A percentile compares a stretch with the other conserved stretches of the same genome.
These are phyloP conservation scores for Pseudonitzschia delicatissima DNA, from an alignment of 108 stramenopile species.

Conservation along the genomic window DNA sequence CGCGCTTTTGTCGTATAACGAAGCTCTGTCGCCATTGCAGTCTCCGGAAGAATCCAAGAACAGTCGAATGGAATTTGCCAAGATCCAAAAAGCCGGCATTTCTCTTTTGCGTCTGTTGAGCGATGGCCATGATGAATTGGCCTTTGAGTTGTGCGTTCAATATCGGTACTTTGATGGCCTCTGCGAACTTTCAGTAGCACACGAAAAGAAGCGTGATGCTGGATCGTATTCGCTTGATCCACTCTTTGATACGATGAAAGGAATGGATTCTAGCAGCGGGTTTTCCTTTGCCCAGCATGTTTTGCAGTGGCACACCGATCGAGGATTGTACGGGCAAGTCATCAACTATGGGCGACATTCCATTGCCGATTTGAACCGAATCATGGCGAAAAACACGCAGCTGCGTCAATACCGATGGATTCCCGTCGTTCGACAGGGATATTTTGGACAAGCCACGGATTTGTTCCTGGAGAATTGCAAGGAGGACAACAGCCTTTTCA, in stretches of 20 bases:
- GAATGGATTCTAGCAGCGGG: constrained; percentile 13
- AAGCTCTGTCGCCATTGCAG: constrained; percentile 5
- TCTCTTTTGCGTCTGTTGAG: constrained; percentile 16
- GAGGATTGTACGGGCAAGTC: constrained; percentile 38
- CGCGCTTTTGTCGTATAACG: constrained; percentile 27
- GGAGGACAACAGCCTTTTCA: background rate
- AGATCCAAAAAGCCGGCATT: constrained; percentile 21
- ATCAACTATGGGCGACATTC: constrained; percentile 39
- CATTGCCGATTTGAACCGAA: constrained; percentile 21
- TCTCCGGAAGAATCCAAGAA: background rate
- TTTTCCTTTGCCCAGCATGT: constrained; percentile 39
- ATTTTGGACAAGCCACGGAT: constrained; percentile 26
- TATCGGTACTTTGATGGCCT: constrained; percentile 33
- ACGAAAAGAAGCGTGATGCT: constrained; percentile 34
- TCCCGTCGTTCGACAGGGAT: constrained; percentile 25
- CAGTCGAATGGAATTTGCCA: constrained; percentile 12
- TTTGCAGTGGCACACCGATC: constrained; percentile 41
- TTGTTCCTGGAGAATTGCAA: constrained; percentile 19
- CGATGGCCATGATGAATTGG: constrained; percentile 27
- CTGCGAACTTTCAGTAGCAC: constrained; percentile 38
- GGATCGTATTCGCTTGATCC: constrained; percentile 27
- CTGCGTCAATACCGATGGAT: constrained; percentile 43
- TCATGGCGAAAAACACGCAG: constrained; percentile 32
- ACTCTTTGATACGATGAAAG: constrained; percentile 21
- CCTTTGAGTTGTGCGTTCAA: constrained; percentile 36